These are phyloP conservation scores for Brettanomyces custersianus DNA, from an alignment of 805 yeast genomes.

Conservation along the genomic window DNA sequence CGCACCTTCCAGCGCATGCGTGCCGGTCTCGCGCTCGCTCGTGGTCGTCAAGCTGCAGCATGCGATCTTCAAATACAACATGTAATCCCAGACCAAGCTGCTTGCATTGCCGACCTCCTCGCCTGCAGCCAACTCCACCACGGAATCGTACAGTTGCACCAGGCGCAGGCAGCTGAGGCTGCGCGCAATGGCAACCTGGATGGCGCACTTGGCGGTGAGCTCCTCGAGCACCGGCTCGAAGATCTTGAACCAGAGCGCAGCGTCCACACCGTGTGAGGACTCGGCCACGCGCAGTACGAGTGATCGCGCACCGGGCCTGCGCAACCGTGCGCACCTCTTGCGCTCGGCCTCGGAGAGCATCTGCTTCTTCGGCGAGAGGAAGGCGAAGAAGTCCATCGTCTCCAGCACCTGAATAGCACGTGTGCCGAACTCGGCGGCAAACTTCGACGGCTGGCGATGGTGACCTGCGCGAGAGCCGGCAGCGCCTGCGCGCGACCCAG, in stretches of 20 bases:
- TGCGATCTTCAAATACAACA: conserved; percentile 79
- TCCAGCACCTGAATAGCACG: conserved; percentile 72
- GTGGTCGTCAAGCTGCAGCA: conserved; percentile 88
- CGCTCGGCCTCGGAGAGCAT: conserved; percentile 69
- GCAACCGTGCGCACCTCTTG: conserved; percentile 57
- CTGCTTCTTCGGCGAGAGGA: conserved; percentile 44
- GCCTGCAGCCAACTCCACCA: conserved; percentile 42
- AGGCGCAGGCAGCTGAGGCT: conserved; percentile 82
- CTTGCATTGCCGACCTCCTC: conserved; percentile 12
- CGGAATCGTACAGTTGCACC: conserved; percentile 67
- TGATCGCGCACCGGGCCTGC: conserved; percentile 47
- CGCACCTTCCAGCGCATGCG: no score
- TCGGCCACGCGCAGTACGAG: conserved; percentile 74
- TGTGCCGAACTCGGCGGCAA: conserved; percentile 72
- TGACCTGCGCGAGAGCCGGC: no score
- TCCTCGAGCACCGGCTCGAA: conserved; percentile 68
- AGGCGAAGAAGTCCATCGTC: conserved; percentile 53
- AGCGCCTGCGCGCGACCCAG: no score
- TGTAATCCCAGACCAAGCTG: conserved; percentile 30
- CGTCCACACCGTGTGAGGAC: conserved; percentile 89
- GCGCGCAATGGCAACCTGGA: conserved; percentile 88
- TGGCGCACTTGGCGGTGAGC: conserved; percentile 76
- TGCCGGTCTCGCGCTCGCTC: no score
- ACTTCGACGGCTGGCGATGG: conserved; percentile 54
- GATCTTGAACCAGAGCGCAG: conserved; percentile 90